These are phyloP conservation scores for Prunella vulgaris DNA, from an alignment of 257 asterid genomes.

Conservation along the genomic window DNA sequence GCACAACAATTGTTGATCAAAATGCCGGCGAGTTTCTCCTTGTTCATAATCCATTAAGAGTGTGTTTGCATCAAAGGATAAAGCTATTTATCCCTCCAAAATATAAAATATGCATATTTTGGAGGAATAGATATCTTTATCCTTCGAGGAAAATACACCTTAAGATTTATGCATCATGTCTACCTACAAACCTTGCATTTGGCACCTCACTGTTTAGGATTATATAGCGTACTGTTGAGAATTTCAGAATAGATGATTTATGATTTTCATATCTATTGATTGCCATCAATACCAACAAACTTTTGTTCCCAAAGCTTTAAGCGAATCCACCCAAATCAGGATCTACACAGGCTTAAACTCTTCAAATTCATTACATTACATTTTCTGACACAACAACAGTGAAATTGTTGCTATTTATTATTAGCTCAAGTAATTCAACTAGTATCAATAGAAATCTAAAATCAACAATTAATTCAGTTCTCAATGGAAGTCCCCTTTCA, in stretches of 20 bases:
- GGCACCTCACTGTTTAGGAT: background rate
- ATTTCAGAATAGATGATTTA: background rate
- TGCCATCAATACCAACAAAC: background rate
- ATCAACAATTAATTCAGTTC: background rate
- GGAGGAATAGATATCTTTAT: too few species aligned
- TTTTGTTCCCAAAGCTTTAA: background rate
- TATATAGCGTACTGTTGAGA: background rate
- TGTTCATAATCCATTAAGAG: too few species aligned
- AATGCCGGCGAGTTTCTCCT: background rate
- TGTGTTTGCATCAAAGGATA: too few species aligned
- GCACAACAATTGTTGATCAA: background rate
- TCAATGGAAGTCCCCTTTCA: background rate
- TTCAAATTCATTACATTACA: background rate
- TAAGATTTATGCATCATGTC: too few species aligned
- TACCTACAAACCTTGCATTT: constrained; percentile 2
- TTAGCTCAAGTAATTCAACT: background rate
- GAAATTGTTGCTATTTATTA: background rate
- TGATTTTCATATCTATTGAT: background rate
- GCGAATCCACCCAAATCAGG: background rate
- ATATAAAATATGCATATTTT: too few species aligned
- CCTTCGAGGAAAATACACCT: too few species aligned
- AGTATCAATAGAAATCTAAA: background rate
- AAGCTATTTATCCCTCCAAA: too few species aligned
- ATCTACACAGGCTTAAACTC: background rate
- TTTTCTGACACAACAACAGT: background rate